Evolutionary conservation across 345 rosid genomes (phyloP).

Genomic region (Populus ilicifolia): DNA sequence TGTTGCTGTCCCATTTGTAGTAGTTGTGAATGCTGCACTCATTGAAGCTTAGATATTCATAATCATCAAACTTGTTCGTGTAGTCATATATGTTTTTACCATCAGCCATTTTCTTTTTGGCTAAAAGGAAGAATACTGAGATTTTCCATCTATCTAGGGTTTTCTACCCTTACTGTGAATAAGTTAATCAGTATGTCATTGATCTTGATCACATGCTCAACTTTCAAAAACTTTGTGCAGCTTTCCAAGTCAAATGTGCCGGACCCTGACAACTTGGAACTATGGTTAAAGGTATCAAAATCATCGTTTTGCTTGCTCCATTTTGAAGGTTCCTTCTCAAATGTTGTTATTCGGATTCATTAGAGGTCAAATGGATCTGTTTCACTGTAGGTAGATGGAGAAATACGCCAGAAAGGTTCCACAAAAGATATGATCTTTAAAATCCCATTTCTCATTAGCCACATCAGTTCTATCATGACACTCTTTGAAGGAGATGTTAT

Average conservation of each 20-base stretch:
- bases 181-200: neutral
- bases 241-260: slow-evolving; percentile 59
- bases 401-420: slow-evolving; percentile 69
- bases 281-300: slow-evolving; percentile 70
- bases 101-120: neutral
- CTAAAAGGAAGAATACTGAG: too few species aligned
- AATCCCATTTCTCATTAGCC: slow-evolving; percentile 79
- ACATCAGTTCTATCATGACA: slow-evolving; percentile 87
- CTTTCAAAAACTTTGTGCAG: slow-evolving; percentile 29
- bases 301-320: slow-evolving; percentile 6
- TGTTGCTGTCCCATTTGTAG: too few species aligned
- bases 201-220: neutral
- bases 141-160: too few species aligned
- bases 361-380: slow-evolving; percentile 9
- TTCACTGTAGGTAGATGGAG: slow-evolving; percentile 62
- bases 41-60: neutral
- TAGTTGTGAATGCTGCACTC: neutral
- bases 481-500: slow-evolving; percentile 86
- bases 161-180: too few species aligned
- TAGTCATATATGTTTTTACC: neutral
- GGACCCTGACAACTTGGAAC: slow-evolving; percentile 76
- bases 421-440: slow-evolving; percentile 85
- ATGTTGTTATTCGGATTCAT: neutral
- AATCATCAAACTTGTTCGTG: neutral
- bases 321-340: neutral